These are phyloP conservation scores for Eucalyptus grandis DNA, from an alignment of 345 rosid genomes.

Conservation along the genomic window DNA sequence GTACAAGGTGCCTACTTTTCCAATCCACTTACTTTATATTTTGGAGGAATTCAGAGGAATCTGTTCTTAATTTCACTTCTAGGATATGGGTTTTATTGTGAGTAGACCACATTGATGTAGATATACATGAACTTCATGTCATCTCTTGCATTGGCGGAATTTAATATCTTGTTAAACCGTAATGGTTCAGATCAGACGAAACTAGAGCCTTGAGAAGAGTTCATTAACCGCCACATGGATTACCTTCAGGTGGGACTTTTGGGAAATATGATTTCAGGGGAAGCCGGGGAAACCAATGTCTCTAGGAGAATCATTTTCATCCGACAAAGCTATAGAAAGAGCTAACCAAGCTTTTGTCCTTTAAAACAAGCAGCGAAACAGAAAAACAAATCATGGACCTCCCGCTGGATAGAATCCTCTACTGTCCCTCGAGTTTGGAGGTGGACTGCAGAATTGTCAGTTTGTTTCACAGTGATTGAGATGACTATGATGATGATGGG, in stretches of 20 bases:
- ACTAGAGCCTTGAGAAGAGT: conserved; percentile 38
- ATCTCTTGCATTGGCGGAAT: neutral
- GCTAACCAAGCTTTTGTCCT: conserved; percentile 50
- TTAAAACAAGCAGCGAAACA: conserved; percentile 27
- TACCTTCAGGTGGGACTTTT: conserved; percentile 76
- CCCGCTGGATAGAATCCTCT: conserved; percentile 78
- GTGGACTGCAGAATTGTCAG: conserved; percentile 58
- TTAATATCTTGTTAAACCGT: neutral
- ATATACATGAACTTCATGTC: neutral
- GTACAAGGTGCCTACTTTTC: neutral
- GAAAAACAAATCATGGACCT: conserved; percentile 40
- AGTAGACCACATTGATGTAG: neutral
- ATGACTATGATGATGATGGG: conserved; percentile 21
- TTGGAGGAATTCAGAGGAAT: neutral
- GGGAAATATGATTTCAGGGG: conserved; percentile 33
- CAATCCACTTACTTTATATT: neutral
- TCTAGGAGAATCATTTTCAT: conserved; percentile 16
- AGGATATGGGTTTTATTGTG: no score
- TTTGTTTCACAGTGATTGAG: conserved; percentile 18
- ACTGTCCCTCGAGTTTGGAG: conserved; percentile 87
- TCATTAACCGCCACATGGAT: conserved; percentile 73
- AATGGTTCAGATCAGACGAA: conserved; percentile 14
- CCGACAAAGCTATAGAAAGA: conserved; percentile 57
- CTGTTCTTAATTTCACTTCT: neutral
- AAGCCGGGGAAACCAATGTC: conserved; percentile 12